Evolutionary conservation across 2,329 filamentous ascomycete species (phyloP).

Genomic region (Paramyrothecium sp.): DNA sequence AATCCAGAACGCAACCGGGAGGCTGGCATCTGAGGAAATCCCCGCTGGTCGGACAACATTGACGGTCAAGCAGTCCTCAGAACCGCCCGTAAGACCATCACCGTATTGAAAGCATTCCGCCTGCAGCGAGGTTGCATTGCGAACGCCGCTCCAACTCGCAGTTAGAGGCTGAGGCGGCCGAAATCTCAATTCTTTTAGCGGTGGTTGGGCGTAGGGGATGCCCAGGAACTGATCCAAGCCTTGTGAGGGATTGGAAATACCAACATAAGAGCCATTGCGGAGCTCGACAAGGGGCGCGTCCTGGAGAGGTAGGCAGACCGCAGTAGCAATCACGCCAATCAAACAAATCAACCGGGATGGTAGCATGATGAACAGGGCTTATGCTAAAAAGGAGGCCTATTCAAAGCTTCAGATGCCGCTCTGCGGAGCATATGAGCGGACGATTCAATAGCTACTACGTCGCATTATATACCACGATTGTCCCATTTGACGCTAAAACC

Average conservation of each 20-base stretch:
- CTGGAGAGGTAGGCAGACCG: not conserved
- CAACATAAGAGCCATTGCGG: constrained; percentile 27
- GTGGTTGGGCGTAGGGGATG: constrained; percentile 45
- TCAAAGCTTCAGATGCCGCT: not conserved
- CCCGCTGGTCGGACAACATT: constrained; percentile 58
- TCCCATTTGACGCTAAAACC: not conserved
- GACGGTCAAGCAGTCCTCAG: constrained; percentile 61
- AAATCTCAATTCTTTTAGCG: constrained; percentile 8
- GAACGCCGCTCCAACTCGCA: constrained; percentile 36
- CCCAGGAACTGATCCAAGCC: constrained; percentile 46
- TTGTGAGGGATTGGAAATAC: constrained; percentile 31
- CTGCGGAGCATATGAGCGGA: not conserved
- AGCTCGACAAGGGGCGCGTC: constrained; percentile 11
- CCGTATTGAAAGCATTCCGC: constrained; percentile 51
- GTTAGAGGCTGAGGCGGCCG: constrained; percentile 37
- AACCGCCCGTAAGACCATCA: constrained; percentile 18
- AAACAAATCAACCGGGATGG: not conserved
- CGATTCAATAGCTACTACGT: not conserved
- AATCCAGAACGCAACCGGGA: constrained; percentile 61
- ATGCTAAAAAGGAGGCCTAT: not conserved
- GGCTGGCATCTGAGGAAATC: constrained; percentile 30
- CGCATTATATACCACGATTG: not conserved
- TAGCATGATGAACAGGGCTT: not conserved
- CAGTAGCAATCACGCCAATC: not conserved
- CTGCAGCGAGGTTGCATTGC: constrained; percentile 42